Percentiles rank a stretch among this genome's conserved stretches.
phyloP scores from a whole-genome alignment of 1,284 basidiomycete species.

The Clitocybe nebularis region DNA sequence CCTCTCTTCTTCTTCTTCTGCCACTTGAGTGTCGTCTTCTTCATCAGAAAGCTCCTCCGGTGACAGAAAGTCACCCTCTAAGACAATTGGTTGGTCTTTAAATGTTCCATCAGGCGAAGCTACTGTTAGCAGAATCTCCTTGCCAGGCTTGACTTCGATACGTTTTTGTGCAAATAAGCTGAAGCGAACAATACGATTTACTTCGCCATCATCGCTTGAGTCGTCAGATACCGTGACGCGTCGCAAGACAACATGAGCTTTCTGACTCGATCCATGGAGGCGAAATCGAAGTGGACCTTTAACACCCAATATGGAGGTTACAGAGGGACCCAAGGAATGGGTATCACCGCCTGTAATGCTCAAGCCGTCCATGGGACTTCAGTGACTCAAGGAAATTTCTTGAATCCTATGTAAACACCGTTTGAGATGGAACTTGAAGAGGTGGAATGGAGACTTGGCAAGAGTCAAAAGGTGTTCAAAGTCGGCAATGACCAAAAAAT shows the following conservation, averaged over 20 bases:
- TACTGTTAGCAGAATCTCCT: slow-evolving; percentile 59
- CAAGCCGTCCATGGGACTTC: slow-evolving; percentile 23
- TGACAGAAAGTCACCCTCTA: slow-evolving; percentile 44
- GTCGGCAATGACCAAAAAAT: background rate
- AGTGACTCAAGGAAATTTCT: slow-evolving; percentile 7
- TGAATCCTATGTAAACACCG: slow-evolving; percentile 8
- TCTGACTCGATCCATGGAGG: slow-evolving; percentile 53
- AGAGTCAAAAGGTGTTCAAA: slow-evolving; percentile 1
- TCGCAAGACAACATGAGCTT: slow-evolving; percentile 54
- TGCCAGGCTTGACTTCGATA: slow-evolving; percentile 63
- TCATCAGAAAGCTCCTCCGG: slow-evolving; percentile 34
- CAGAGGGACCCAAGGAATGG: slow-evolving; percentile 20
- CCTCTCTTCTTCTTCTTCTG: slow-evolving; percentile 24
- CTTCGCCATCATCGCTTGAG: slow-evolving; percentile 35
- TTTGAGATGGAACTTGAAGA: no score
- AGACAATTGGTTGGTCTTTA: slow-evolving; percentile 50
- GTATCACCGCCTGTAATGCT: slow-evolving; percentile 20
- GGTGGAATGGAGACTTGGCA: background rate
- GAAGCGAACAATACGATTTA: slow-evolving; percentile 42
- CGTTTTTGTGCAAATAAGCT: slow-evolving; percentile 60
- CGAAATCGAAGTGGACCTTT: slow-evolving; percentile 52
- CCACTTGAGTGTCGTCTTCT: slow-evolving; percentile 32
- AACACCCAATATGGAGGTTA: slow-evolving; percentile 50
- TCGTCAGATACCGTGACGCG: slow-evolving; percentile 48
- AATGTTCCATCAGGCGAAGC: slow-evolving; percentile 45